A percentile compares a stretch with the other conserved stretches of the same genome.
Conservation (phyloP, 306 rosid species). For the Acacia confusa region DNA sequence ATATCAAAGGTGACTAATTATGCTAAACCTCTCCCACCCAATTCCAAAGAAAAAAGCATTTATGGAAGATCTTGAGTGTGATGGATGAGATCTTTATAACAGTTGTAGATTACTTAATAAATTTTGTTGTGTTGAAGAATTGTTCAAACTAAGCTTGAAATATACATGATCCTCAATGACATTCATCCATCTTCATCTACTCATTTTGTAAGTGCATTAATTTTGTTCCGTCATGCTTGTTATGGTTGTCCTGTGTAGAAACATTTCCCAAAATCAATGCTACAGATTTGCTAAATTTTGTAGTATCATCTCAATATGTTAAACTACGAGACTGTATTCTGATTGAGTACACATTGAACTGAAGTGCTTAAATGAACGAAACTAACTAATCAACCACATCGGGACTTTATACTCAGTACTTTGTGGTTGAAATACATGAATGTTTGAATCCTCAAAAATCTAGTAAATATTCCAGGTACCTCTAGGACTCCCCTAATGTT, state of each 20-base stretch:
- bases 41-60: background rate
- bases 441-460: background rate
- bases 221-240: background rate
- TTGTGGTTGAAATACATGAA: background rate
- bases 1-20: constrained; percentile 71
- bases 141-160: background rate
- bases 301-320: too few relatives aligned
- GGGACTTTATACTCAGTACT: background rate
- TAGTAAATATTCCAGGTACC: background rate
- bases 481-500: background rate
- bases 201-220: background rate
- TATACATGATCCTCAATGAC: background rate
- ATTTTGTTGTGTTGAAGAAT: background rate
- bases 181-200: background rate
- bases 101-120: background rate
- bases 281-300: background rate
- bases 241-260: background rate
- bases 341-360: too few relatives aligned
- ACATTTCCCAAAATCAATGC: background rate
- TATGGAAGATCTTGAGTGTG: constrained; percentile 15
- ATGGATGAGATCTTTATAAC: constrained; percentile 16
- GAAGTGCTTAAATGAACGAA: too few relatives aligned
- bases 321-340: too few relatives aligned
- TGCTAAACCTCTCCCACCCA: background rate
- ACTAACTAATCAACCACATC: too few relatives aligned